Evolutionary conservation across 2,329 filamentous ascomycete genomes (phyloP).

Genomic region (Fusarium verrucosum): DNA sequence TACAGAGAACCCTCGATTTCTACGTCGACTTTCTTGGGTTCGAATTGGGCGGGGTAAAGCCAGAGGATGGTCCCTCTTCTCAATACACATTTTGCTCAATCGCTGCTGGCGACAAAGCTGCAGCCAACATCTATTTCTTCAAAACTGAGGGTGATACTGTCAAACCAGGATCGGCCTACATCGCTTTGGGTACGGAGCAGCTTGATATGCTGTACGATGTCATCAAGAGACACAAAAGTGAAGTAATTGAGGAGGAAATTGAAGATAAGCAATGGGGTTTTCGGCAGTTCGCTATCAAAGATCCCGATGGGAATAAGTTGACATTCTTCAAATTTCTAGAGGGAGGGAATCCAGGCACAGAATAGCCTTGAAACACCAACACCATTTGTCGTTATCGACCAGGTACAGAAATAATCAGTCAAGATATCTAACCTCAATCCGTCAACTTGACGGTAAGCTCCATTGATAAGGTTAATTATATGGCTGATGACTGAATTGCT

Average conservation of each 20-base stretch:
- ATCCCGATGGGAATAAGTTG: conserved; percentile 25
- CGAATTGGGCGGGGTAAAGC: conserved; percentile 15
- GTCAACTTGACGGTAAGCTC: background rate
- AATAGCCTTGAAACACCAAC: background rate
- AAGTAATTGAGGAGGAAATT: conserved; percentile 17
- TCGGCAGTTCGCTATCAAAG: conserved; percentile 29
- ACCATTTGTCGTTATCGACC: background rate
- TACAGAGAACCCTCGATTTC: conserved; percentile 17
- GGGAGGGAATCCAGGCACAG: conserved; percentile 20
- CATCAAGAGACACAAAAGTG: conserved; percentile 10
- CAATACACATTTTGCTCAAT: conserved; percentile 29
- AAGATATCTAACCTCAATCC: background rate
- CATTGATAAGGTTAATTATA: background rate
- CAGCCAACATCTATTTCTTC: conserved; percentile 34
- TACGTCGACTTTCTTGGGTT: conserved; percentile 25
- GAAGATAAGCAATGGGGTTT: conserved; percentile 29
- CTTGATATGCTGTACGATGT: conserved; percentile 16
- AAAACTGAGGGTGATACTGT: conserved; percentile 5
- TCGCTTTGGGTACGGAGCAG: conserved; percentile 21
- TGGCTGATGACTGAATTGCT: conserved; percentile 10
- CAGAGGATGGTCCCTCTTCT: conserved; percentile 7
- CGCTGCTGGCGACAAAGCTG: conserved; percentile 21
- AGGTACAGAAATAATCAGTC: background rate
- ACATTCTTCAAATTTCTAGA: conserved; percentile 34
- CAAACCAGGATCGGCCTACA: conserved; percentile 23